phyloP scores from a whole-genome alignment of 768 basidiomycete species.

The Lentinula raphanica region DNA sequence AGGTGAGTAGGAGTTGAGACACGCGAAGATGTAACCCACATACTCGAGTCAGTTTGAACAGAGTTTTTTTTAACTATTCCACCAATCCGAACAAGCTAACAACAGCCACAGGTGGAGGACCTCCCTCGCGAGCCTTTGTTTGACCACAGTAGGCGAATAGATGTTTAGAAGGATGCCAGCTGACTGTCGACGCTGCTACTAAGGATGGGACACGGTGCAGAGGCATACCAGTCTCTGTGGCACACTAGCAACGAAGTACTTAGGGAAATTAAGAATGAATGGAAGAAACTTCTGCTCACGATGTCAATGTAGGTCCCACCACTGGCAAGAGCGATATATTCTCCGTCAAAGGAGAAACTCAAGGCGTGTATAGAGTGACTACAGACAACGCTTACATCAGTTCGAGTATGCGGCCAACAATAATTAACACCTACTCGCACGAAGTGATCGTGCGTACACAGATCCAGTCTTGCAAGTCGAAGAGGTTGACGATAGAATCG shows the following conservation, averaged over 20 bases:
- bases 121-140: slow-evolving; percentile 59
- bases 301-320: slow-evolving; percentile 73
- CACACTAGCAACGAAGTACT: too few relatives aligned
- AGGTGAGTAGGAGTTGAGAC: too few relatives aligned
- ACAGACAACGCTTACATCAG: slow-evolving; percentile 4
- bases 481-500: slow-evolving; percentile 80
- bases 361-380: slow-evolving; percentile 69
- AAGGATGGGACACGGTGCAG: slow-evolving; percentile 73
- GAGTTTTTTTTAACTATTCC: neutral
- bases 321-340: slow-evolving; percentile 75
- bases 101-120: slow-evolving; percentile 59
- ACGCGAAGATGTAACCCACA: too few relatives aligned
- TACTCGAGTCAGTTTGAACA: too few relatives aligned
- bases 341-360: slow-evolving; percentile 80
- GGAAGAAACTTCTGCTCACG: slow-evolving; percentile 37
- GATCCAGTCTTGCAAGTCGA: slow-evolving; percentile 78
- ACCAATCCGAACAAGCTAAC: slow-evolving; percentile 66
- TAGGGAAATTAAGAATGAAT: neutral
- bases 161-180: slow-evolving; percentile 80
- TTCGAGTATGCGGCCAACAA: neutral
- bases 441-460: slow-evolving; percentile 69
- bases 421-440: slow-evolving; percentile 60
- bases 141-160: slow-evolving; percentile 82
- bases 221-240: slow-evolving; percentile 70
- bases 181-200: slow-evolving; percentile 67